Evolutionary conservation across 768 basidiomycete species (phyloP), one percentile per base, ranked within the genome.

Genomic region (Collybia mongolica): DNA sequence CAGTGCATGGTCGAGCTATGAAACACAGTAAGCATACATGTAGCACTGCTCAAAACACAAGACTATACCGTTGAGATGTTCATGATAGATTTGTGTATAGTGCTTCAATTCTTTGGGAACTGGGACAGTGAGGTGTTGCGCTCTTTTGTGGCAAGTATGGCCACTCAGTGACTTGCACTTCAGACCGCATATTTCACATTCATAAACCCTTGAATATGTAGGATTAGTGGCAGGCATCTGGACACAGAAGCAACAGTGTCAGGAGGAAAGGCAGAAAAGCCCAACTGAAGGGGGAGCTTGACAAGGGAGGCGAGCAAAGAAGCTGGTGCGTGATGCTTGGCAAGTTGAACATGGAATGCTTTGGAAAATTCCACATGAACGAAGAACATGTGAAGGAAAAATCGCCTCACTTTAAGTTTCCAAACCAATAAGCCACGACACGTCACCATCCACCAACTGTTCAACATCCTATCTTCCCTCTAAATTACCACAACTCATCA

Each of bases 61-160:
- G 23, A 17, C 22, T 39, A n/a, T 56, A 62, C 58, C 60, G 44
- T 44, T 55, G 0, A 60, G 45, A 17, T 56, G 17, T n/a, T 7
- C 41, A 18, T 60, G 58, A 23, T 39, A 22, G n/a, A 55, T 23
- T 8, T 40, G 29, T 29, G 12, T 46, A 48, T 49, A 49, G 5
- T 53, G 22, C 17, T n/a, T 43, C 11, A 46, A 19, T 20, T 56
- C 48, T 24, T 42, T 22, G 18, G 56, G 48, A 29, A 39, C 36
- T 19, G 40, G 23, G 35, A 52, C 18, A 1, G 37, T 28, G 17
- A 41, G 48, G 22, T 58, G 57, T 24, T 35, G 18, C 3, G 48
- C 28, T 19, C 46, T 50, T 6, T 23, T 24, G 37, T 58, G 55
- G 2, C 20, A 20, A 23, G 39, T 51, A 28, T 57, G 46, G 3